Evolutionary conservation across 208 protist species (phyloP), one percentile per base, ranked within the genome.

Genomic region (Crithidia brevicula): DNA sequence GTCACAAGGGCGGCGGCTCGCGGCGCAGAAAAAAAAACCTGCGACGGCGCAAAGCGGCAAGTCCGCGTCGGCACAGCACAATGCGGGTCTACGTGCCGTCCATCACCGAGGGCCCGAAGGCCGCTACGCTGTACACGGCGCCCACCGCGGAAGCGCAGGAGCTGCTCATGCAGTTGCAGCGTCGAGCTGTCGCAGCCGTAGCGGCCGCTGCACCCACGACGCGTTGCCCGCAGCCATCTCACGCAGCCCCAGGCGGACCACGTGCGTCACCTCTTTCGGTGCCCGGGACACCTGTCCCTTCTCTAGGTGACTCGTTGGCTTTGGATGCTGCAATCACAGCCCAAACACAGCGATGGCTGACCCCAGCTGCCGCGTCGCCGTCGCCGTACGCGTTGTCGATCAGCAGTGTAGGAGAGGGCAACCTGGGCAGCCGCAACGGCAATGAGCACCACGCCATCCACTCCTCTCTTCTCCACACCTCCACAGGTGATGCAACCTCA

Each of bases 61-160:
- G 54, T 30, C 64, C 70, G 33, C 52, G 65, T 18, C 43, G 66
- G 18, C 73, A 42, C 7, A 18, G 73, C 33, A 54, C 51, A 23
- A 50, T 82, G 28, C 65, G 59, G 4, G 53, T 82, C 15, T 82
- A 77, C 57, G 36, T 74, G n/a, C 65, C 70, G 16, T 77, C 70
- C 30, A 71, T 77, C 60, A 76, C 71, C 7, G 70, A 82, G 22
- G 76, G 76, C 15, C 76, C 76, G 16, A 72, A 74, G 59, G 76
- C 76, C 10, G 42, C 64, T 25, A 66, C 59, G 31, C 76, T 82
- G 8, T 82, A 77, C 65, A 74, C 65, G 23, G 76, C 76, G 4
- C 70, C 76, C 9, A 79, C 65, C 31, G 73, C 67, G 4, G 66
- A 79, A 36, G 66, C 73, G 22, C 66, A 73, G 23, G 66, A 72